Conservation (phyloP, 257 asterid genomes). For the Fraxinus pennsylvanica region DNA sequence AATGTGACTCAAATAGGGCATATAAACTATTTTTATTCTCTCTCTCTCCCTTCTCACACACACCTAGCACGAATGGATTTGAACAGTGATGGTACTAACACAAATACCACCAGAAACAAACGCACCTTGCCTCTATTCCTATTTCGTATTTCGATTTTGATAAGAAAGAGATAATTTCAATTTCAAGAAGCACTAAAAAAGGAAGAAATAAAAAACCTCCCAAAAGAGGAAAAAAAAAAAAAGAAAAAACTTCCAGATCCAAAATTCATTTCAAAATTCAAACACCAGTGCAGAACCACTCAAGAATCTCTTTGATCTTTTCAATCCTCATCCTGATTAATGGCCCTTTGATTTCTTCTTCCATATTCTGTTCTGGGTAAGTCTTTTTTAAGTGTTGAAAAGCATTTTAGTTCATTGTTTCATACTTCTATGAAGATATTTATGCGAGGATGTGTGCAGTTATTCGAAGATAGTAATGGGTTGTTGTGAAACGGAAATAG, state of each 20-base stretch:
- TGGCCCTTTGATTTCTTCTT: background rate
- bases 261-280: background rate
- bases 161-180: background rate
- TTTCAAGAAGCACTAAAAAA: background rate
- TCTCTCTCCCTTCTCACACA: no score
- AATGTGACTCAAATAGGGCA: no score
- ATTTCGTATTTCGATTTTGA: background rate
- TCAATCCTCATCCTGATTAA: background rate
- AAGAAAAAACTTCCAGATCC: background rate
- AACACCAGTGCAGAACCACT: background rate
- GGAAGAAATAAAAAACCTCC: constrained; percentile 17
- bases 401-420: background rate
- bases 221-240: background rate
- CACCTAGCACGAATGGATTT: background rate
- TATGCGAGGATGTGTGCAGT: background rate
- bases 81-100: constrained; percentile 26
- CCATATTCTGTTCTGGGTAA: background rate
- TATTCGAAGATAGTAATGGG: background rate
- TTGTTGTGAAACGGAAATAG: background rate
- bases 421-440: background rate
- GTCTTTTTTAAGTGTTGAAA: background rate
- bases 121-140: background rate
- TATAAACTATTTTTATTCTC: no score
- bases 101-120: background rate
- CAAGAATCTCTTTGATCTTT: background rate